phyloP scores from a whole-genome alignment of 176 grass and related monocot species.

The Bromus sterilis region DNA sequence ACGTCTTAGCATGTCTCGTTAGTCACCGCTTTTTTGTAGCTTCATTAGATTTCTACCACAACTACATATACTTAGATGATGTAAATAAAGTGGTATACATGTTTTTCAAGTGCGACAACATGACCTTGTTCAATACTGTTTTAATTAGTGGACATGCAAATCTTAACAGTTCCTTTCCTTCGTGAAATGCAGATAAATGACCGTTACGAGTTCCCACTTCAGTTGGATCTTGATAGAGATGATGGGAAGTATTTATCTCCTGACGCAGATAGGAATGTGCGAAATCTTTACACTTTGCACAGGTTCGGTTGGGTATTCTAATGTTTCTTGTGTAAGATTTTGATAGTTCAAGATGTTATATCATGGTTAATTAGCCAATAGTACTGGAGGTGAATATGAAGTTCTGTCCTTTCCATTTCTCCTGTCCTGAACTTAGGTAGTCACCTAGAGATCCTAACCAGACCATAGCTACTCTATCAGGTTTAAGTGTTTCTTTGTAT shows the following conservation, averaged over 20 bases:
- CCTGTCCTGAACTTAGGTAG: neutral
- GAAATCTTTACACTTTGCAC: slow-evolving; percentile 96
- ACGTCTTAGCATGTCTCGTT: neutral
- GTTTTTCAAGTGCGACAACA: neutral
- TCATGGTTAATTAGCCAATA: slow-evolving; percentile 9
- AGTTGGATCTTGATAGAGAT: slow-evolving; percentile 97
- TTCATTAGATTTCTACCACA: neutral
- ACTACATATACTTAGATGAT: neutral
- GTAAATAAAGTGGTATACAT: neutral
- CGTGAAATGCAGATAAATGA: slow-evolving; percentile 91
- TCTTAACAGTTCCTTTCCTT: neutral
- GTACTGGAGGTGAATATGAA: neutral
- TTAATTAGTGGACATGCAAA: neutral
- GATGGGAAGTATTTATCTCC: slow-evolving; percentile 92
- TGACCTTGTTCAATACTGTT: neutral
- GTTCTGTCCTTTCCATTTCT: neutral
- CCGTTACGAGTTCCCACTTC: slow-evolving; percentile 96
- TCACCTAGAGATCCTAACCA: neutral
- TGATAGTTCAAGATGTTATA: neutral
- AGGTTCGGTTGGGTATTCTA: slow-evolving; percentile 45
- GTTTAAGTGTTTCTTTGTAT: neutral
- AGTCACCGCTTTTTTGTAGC: neutral
- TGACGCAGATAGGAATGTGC: slow-evolving; percentile 86
- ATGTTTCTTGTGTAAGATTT: slow-evolving; percentile 2
- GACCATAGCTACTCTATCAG: neutral